Evolutionary conservation across 164 flowering plant genomes (phyloP), one percentile per base, ranked within the genome.

Genomic region (Liriodendron chinense): DNA sequence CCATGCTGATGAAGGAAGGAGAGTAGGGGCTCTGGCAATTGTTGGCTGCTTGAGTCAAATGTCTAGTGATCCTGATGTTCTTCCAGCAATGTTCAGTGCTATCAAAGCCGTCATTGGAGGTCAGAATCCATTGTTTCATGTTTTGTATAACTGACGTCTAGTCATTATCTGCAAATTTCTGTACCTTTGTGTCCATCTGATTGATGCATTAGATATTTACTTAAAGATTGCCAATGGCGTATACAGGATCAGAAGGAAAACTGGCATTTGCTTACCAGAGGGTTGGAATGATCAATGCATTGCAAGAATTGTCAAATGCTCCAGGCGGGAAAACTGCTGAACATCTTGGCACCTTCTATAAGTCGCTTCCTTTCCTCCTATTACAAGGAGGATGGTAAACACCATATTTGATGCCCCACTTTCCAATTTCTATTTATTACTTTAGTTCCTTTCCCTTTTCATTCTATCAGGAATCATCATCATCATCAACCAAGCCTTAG

Each of bases 221-320:
- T 49, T 47, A 59, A 14, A 34, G 47, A 26, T 24, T 26, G 69
- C 14, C 12, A 14, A 26, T 16, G 69, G 43, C 47, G 16, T 34
- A 43, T 73, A 76, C 91, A 96, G 99, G 99, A 50, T 93, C 98
- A 61, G 99, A 96, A 83, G 99, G 99, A 65, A 91, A 98, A 80
- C 89, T 96, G 71, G 78, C 92, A 72, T 94, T 88, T 83, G 93
- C 98, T 61, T 91, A 96, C 78, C 99, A 96, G 81, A 84, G 98
- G 80, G 81, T 91, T 83, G 99, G 98, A 21, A 92, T 90, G 98
- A 80, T 94, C 70, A 93, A 82, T 84, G 89, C 93, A 8, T 47
- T 96, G 56, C 90, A 86, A 80, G 98, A 93, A 83, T 76, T 96
- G 81, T 88, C 97, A 7, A 78, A 77, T 78, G 92, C 94, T 82